A percentile compares a stretch with the other conserved stretches of the same genome.
phyloP scores from a whole-genome alignment of 1,284 basidiomycete species.

The Nidula niveotomentosa region DNA sequence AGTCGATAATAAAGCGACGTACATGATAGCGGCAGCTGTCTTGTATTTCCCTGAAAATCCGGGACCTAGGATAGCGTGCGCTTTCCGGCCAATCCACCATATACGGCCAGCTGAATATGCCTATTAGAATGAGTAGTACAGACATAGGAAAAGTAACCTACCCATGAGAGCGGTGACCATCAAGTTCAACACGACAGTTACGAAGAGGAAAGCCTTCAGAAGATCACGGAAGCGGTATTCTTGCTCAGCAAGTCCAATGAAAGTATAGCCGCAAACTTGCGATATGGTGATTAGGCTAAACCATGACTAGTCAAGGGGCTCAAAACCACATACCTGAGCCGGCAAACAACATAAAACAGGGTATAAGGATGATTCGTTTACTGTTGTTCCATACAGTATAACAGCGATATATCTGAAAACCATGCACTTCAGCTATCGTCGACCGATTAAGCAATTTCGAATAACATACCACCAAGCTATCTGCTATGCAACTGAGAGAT shows the following conservation, averaged over 20 bases:
- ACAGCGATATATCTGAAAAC: conserved; percentile 23
- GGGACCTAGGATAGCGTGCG: conserved; percentile 18
- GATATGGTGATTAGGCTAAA: neutral
- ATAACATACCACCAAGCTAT: conserved; percentile 19
- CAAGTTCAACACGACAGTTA: conserved; percentile 22
- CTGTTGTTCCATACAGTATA: conserved; percentile 23
- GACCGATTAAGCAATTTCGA: neutral
- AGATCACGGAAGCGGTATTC: conserved; percentile 21
- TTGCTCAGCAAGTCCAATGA: conserved; percentile 19
- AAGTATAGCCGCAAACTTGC: conserved; percentile 20
- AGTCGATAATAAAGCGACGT: conserved; percentile 4
- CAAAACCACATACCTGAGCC: conserved; percentile 16
- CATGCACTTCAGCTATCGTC: neutral
- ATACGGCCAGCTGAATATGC: conserved; percentile 20
- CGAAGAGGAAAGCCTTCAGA: conserved; percentile 21
- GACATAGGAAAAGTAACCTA: conserved; percentile 10
- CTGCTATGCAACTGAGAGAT: conserved; percentile 17
- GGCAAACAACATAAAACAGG: conserved; percentile 17
- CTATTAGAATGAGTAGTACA: neutral
- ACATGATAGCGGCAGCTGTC: conserved; percentile 24
- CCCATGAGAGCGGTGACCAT: conserved; percentile 26
- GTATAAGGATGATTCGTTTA: conserved; percentile 20
- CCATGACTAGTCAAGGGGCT: neutral
- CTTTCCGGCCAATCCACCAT: conserved; percentile 25
- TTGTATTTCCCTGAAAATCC: conserved; percentile 17